Base-by-base conservation (phyloP, 345 rosid genomes). In the Tarenaya hassleriana region DNA sequence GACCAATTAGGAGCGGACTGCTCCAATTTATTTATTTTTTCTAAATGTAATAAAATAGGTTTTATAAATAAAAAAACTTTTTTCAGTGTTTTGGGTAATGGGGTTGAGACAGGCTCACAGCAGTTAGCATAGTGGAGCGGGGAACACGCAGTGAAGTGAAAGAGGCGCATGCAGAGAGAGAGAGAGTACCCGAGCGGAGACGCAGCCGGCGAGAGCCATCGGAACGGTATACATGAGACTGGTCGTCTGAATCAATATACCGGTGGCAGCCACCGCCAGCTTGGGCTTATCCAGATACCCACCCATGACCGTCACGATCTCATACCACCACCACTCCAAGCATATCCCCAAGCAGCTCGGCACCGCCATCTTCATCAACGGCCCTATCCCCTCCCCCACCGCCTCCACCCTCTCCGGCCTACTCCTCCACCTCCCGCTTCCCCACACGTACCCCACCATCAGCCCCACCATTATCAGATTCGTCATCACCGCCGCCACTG, bases 251-350 rank as follows among this genome's bases (percentile, higher is more conserved):
- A 92, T 85, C 37, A 92, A 67, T 33, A 92, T 80, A 55, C 98
- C 98, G 31, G 96, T 83, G 15, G 98, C 96, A 4, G 98, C 98
- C 63, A 88, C 95, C 5, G 95, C 78, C 10, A 75, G 56, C 1
- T 80, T 88, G 3, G 98, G 98, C 39, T 88, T 73, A n/a, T 80
- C 77, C 69, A 92, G 62, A 70, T 92, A 88, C 11, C 98, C 98
- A 3, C 95, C 88, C 75, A 92, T 53, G 16, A 92, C 73, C 2
- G 65, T 92, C 74, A 92, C 86, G 10, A 92, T 85, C 86, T 92
- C 96, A 33, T 92, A 92, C 98, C 98, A 88, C 98, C 96, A 92
- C 98, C 98, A 92, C 77, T 92, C 98, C 56, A 88, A 69, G 73
- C 98, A 92, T 45, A 91, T 91, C 67, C 95, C 95, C 38, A 84